These are phyloP conservation scores for Hymenoscyphus albidus DNA, from an alignment of 2,329 filamentous ascomycete genomes.

Conservation along the genomic window DNA sequence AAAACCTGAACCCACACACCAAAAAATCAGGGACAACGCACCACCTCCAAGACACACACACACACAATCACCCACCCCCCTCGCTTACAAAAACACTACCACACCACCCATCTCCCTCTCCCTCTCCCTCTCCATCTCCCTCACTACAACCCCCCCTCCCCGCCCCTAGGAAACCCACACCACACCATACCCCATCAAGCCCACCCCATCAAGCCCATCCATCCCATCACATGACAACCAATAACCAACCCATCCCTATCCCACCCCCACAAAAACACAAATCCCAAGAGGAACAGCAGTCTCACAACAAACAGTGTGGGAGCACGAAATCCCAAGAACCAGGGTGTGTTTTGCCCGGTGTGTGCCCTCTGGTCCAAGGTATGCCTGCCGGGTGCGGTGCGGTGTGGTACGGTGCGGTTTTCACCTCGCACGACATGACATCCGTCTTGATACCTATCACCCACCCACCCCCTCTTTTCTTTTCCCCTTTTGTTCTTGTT, in stretches of 20 bases:
- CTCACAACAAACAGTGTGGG: background rate
- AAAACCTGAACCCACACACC: no score
- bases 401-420: no score
- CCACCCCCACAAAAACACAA: background rate
- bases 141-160: no score
- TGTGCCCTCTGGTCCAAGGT: no score
- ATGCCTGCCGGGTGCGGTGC: no score
- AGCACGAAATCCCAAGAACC: constrained; percentile 7
- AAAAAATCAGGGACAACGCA: background rate
- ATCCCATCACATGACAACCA: background rate
- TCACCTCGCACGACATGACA: background rate
- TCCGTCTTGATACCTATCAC: background rate
- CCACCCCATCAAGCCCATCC: background rate
- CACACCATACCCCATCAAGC: background rate
- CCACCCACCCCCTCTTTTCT: background rate
- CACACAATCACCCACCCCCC: background rate
- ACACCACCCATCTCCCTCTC: background rate
- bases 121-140: background rate
- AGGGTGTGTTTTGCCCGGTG: no score
- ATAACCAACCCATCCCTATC: background rate
- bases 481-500: background rate
- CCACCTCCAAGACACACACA: background rate
- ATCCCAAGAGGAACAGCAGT: background rate
- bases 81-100: background rate
- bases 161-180: background rate